Percentiles rank a stretch among this genome's conserved stretches.
phyloP scores from a whole-genome alignment of 257 asterid species.

The Nicotiana sylvestris region DNA sequence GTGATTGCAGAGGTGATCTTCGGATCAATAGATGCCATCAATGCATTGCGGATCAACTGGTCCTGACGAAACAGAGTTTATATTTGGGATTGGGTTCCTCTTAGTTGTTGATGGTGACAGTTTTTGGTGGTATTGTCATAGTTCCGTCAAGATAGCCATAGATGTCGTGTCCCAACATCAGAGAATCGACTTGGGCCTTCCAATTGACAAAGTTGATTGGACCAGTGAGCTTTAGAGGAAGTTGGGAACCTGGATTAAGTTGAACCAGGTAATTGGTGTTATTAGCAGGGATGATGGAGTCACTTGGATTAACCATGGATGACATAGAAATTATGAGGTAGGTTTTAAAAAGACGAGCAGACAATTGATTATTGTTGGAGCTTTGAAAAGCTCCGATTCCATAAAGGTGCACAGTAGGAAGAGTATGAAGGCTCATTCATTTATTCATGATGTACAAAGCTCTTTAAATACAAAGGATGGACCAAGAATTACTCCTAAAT shows the following conservation, averaged over 20 bases:
- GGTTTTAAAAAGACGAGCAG: neutral
- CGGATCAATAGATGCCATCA: neutral
- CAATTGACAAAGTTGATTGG: neutral
- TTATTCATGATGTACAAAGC: neutral
- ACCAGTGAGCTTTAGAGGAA: neutral
- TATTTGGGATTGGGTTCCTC: neutral
- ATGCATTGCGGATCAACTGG: neutral
- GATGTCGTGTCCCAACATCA: neutral
- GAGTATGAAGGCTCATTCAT: too few relatives aligned
- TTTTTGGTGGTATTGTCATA: neutral
- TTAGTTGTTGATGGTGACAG: neutral
- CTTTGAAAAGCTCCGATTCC: neutral
- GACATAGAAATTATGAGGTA: neutral
- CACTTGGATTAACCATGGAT: neutral
- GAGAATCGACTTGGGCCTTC: neutral
- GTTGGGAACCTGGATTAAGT: neutral
- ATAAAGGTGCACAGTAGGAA: neutral
- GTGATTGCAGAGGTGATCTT: neutral
- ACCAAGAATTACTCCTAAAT: neutral
- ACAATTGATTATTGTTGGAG: neutral
- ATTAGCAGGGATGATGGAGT: too few relatives aligned
- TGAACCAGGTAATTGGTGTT: neutral
- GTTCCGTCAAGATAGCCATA: neutral
- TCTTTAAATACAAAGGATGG: too few relatives aligned
- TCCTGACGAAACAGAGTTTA: neutral